Evolutionary conservation across 1,139 yeast species (phyloP).

Genomic region (Yamadazyma spencermartinsiae): DNA sequence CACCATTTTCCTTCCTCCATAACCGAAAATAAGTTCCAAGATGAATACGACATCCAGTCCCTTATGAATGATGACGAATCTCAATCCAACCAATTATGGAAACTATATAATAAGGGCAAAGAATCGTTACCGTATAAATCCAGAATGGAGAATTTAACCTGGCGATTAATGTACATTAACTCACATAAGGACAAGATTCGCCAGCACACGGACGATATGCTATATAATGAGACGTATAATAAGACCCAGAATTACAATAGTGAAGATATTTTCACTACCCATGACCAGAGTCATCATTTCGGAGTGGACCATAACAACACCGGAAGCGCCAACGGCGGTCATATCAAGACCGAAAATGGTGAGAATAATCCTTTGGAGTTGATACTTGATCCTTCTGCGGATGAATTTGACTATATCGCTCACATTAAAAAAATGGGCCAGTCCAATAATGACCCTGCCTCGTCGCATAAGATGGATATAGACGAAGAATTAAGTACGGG

Average conservation of each 20-base stretch:
- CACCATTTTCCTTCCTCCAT: slow-evolving; percentile 1
- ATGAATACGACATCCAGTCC: slow-evolving; percentile 5
- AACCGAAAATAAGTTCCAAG: slow-evolving; percentile 3
- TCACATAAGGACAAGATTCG: slow-evolving; percentile 21
- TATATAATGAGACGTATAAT: background rate
- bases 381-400: slow-evolving; percentile 41
- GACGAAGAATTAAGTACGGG: background rate
- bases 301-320: background rate
- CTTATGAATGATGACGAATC: slow-evolving; percentile 13
- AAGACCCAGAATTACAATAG: background rate
- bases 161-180: slow-evolving; percentile 79
- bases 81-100: slow-evolving; percentile 61
- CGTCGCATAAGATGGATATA: slow-evolving; percentile 4
- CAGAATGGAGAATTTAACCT: slow-evolving; percentile 78
- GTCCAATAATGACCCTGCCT: slow-evolving; percentile 2
- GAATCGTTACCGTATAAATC: slow-evolving; percentile 75
- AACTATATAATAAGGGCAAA: slow-evolving; percentile 73
- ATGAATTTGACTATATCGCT: slow-evolving; percentile 66
- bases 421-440: slow-evolving; percentile 62
- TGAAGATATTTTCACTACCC: background rate
- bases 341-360: too few species aligned
- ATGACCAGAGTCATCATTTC: background rate
- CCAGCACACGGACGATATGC: slow-evolving; percentile 1
- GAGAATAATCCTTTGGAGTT: slow-evolving; percentile 2
- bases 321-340: background rate